Base-by-base conservation (phyloP, 1,139 yeast species). In the Tardiomyces depauwii region DNA sequence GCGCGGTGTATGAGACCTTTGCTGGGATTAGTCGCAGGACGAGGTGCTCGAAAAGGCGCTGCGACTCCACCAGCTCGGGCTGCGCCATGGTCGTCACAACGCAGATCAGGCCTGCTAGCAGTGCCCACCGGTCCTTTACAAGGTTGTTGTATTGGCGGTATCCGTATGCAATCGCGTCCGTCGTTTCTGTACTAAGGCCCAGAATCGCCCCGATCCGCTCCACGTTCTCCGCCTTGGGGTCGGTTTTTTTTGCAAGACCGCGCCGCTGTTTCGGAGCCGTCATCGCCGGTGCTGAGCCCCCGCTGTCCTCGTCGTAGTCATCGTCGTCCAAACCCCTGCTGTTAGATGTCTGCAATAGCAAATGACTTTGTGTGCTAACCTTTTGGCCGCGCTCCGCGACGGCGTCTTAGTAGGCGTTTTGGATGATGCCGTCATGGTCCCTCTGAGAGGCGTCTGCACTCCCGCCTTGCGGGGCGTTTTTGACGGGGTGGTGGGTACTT, bases 111-210 rank as follows among this genome's bases (percentile, higher is more conserved):
- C 68, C 70, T 40, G 61, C 55, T 30, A 64, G 48, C 13, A 65
- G 53, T 1, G 65, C 67, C 68, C 68, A 65, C 25, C 58, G 48
- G 43, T 65, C 69, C 39, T 59, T 60, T 9, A 64, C 68, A 12
- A 64, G 56, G 16, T 55, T 57, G 27, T 50, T 50, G 52, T 61
- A 65, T 46, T 56, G 58, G 39, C 47, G 49, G 47, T 56, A 63
- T 7, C 65, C 65, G 18, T 54, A 52, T 10, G 53, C 49, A 12
- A 64, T 58, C 2, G 68, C 66, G n/a, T 55, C 56, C 4, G 48
- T 43, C 3, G 60, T 55, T 10, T 49, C 47, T 2, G 49, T 44
- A 6, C 51, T 47, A 2, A 63, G 52, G 10, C 55, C 61, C 44
- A 62, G 49, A 2, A 52, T 53, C 4, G 43, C 51, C 30, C 58